Percentiles rank a stretch among this genome's conserved stretches.
phyloP scores from a whole-genome alignment of 306 rosid genomes.

The Sechiopsis laciniata region DNA sequence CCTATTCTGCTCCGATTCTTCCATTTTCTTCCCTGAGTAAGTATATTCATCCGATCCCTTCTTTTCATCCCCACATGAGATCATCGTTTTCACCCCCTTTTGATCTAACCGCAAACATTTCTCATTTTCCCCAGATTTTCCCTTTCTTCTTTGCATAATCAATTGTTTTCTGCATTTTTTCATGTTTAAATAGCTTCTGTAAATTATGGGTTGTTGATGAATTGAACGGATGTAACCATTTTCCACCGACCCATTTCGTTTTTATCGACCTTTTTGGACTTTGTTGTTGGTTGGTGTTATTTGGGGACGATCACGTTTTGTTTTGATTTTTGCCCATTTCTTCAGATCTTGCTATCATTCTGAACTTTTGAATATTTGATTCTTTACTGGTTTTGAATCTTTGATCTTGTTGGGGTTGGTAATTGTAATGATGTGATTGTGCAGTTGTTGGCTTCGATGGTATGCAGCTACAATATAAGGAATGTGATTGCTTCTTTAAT shows the following conservation, averaged over 20 bases:
- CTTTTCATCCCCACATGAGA: constrained; percentile 27
- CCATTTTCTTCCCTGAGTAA: constrained; percentile 20
- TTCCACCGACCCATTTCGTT: background rate
- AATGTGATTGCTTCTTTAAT: constrained; percentile 47
- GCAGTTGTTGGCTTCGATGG: constrained; percentile 43
- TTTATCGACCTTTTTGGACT: background rate
- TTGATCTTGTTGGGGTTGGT: background rate
- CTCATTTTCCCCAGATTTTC: background rate
- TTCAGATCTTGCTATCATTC: background rate
- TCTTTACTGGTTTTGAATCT: background rate
- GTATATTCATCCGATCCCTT: background rate
- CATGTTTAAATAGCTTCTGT: background rate
- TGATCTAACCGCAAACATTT: background rate
- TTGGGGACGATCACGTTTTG: background rate
- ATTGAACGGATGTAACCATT: background rate
- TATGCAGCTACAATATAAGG: constrained; percentile 50
- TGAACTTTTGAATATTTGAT: background rate
- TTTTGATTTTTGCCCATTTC: no score
- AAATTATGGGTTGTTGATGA: background rate
- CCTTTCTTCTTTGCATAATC: background rate
- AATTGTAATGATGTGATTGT: constrained; percentile 26
- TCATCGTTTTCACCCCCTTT: constrained; percentile 20
- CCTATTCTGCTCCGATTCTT: constrained; percentile 35
- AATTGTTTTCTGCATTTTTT: background rate
- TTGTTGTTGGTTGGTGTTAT: background rate